Evolutionary conservation across 345 rosid genomes (phyloP), one percentile per base, ranked within the genome.

Genomic region (Excoecaria agallocha): DNA sequence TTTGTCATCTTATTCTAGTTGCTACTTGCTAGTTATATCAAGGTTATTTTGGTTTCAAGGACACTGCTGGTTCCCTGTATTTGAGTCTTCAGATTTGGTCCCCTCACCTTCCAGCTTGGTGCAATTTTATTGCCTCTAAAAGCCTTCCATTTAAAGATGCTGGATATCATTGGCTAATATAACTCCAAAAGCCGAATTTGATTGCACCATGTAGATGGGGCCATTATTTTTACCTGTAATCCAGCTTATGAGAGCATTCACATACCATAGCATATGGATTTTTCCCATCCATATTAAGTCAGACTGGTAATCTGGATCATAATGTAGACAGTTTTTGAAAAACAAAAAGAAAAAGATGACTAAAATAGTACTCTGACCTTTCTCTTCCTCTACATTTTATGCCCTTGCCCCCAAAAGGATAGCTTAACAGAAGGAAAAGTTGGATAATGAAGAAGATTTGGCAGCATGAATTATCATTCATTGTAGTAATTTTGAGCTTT

Each of bases 1-100:
- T 72, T 62, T 58, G 48, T 61, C 67, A 11, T 37, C 65, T 54
- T 19, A 25, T 49, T 75, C 8, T 69, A 45, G 48, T 24, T 50
- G 41, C 52, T 66, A 45, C 41, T 24, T 50, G 41, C 46, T 66
- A 20, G 59, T 61, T 16, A 50, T 50, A 24, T 30, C n/a, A 41
- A 20, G 58, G 75, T 61, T 46, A 35, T 54, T 12, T 35, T 45
- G 15, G 64, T 17, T 54, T 60, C 65, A 4, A 49, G 68, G 46
- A 72, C 58, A 46, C 12, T 20, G 49, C 48, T 24, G 13, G 6
- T 0, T 7, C 55, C 48, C 22, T 38, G 38, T 52, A 10, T 25
- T 24, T n/a, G 5, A 24, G 10, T 46, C 10, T 15, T 46, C 38
- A 62, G 38, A 48, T 72, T 60, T 25, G 25, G 41, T 65, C 54